Evolutionary conservation across 495 filamentous ascomycete species (phyloP), one percentile per base, ranked within the genome.

Genomic region (Aspergillus kassunensis): DNA sequence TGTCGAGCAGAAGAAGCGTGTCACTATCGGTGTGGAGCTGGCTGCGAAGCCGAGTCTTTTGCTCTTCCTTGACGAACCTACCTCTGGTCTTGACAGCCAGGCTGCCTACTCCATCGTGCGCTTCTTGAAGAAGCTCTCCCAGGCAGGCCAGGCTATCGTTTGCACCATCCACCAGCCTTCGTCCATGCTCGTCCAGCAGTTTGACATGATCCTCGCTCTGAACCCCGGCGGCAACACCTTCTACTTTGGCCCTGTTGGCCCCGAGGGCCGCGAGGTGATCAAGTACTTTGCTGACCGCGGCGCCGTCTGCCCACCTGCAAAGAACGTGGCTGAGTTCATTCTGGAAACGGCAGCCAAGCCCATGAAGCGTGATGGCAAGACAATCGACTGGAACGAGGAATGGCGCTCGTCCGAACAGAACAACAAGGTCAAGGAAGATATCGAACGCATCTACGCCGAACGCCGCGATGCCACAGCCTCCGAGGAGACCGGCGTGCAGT

Each of bases 21-120:
- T 96, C 3, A 96, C 91, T 2, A 96, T 97, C 49, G 91, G 88
- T 48, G 92, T 97, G 5, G 92, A 97, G 63, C 71, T 97, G 1
- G 91, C 89, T 3, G 90, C 91, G 5, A 91, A 91, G 61, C 92
- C 91, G 0, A 84, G 81, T 19, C 74, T 91, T 0, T 71, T 95
- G 21, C 75, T 93, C 6, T 93, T 93, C 77, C 72, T 93, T 16
- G 89, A 93, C 56, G 88, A 92, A 58, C 88, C 87, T 0, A 89
- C 86, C 5, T 85, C 82, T 44, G 91, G 91, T 46, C 79, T 97
- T 4, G 91, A 97, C 66, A 85, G 83, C 21, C 89, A 96, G 59
- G 83, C 80, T 49, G 87, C 91, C 3, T 96, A 89, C 74, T 91
- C 91, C 54, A 96, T 96, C 55, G 80, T 95, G 7, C 77, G 84